Evolutionary conservation across 768 basidiomycete genomes (phyloP), one percentile per base, ranked within the genome.

Genomic region (Mycena vitilis): DNA sequence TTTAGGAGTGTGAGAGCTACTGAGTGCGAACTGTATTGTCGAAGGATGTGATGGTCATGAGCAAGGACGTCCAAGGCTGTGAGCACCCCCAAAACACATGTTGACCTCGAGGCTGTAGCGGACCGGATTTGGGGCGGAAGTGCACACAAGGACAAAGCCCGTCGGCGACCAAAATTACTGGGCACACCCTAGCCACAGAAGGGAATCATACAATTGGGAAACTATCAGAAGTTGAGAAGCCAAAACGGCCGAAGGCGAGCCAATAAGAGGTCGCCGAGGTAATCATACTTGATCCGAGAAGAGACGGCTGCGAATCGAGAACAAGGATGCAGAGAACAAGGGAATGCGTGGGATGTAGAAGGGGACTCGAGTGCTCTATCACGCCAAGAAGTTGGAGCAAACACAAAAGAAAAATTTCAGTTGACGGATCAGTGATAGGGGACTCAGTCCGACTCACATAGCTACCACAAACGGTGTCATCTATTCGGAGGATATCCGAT

Each of bases 221-320:
- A 44, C 42, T 47, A 54, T 9, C 37, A 36, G 66, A 68, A 62
- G 60, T 23, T 15, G 37, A 86, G 86, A 38, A 75, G 72, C 4
- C 83, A 81, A 7, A 75, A 76, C 73, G 88, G 87, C 3, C 83
- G 74, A 60, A 88, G 83, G 9, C 13, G 73, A 59, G 1, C 87
- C 85, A 30, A 81, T 65, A 22, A 85, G 71, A 2, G 80, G 74
- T 73, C 89, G 87, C 4, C 85, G 1, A 47, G 16, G 23, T 15
- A 20, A 56, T 81, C 83, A 75, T 88, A 88, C n/a, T 69, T 72
- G 38, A 88, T 74, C 22, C 84, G 83, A 74, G 88, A 89, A 6
- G 77, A 81, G 18, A 85, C 87, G 12, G 80, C 85, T 83, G 66
- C 45, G 45, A 53, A 38, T 4, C 25, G 49, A 42, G 48, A 65